phyloP scores from a whole-genome alignment of 352 stramenopile species.

The Phytophthora constricta region DNA sequence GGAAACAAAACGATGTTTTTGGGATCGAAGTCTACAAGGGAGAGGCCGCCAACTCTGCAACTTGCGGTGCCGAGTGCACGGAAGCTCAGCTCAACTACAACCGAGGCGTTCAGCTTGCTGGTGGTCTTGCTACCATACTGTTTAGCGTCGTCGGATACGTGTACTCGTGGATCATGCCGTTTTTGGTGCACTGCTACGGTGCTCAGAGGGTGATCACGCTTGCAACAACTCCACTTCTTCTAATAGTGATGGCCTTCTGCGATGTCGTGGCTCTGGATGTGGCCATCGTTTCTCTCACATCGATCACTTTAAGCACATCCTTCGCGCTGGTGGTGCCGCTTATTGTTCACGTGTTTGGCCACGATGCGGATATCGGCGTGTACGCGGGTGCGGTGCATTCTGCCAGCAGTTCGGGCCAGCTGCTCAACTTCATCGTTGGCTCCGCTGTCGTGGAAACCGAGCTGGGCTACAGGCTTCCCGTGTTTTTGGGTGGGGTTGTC shows the following conservation, averaged over 20 bases:
- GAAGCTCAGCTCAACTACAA: slow-evolving; percentile 36
- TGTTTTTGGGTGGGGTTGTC: slow-evolving; percentile 48
- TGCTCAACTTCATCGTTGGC: slow-evolving; percentile 55
- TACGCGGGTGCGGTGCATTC: slow-evolving; percentile 61
- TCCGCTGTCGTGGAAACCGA: slow-evolving; percentile 46
- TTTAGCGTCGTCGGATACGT: slow-evolving; percentile 41
- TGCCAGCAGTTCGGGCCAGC: slow-evolving; percentile 51
- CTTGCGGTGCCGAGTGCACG: slow-evolving; percentile 26
- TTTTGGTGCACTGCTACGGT: slow-evolving; percentile 35
- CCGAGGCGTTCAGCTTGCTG: slow-evolving; percentile 40
- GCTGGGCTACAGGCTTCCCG: slow-evolving; percentile 49
- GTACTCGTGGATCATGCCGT: slow-evolving; percentile 35
- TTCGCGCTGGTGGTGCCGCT: slow-evolving; percentile 60
- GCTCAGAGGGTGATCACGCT: slow-evolving; percentile 26
- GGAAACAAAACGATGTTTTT: neutral
- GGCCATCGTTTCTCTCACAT: slow-evolving; percentile 35
- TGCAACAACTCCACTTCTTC: slow-evolving; percentile 26
- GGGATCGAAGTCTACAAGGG: slow-evolving; percentile 2
- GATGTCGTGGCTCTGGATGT: slow-evolving; percentile 32
- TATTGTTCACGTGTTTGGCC: slow-evolving; percentile 54
- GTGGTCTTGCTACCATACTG: slow-evolving; percentile 30
- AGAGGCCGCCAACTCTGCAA: slow-evolving; percentile 29
- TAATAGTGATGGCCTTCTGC: slow-evolving; percentile 43
- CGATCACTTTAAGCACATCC: slow-evolving; percentile 37
- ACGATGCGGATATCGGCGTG: slow-evolving; percentile 44